phyloP scores from a whole-genome alignment of 2,329 filamentous ascomycete genomes.

The Hypomyces perniciosus region DNA sequence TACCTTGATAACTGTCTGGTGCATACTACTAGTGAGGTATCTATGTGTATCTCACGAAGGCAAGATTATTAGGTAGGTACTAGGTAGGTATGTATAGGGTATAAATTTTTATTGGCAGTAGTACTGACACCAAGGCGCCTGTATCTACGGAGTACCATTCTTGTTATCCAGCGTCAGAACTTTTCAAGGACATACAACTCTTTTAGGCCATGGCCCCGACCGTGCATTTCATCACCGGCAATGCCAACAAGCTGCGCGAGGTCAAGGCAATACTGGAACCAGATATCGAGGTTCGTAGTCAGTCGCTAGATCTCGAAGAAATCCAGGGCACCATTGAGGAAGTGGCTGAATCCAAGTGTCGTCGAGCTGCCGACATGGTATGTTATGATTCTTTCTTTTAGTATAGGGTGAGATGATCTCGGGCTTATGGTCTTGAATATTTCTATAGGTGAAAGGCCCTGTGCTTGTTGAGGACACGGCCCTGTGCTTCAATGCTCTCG shows the following conservation, averaged over 20 bases:
- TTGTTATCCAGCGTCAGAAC: no score
- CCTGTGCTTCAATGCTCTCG: slow-evolving; percentile 83
- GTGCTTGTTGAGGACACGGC: slow-evolving; percentile 96
- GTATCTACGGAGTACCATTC: no score
- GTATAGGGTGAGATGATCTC: not conserved
- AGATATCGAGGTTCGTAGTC: slow-evolving; percentile 66
- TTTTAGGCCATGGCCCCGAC: slow-evolving; percentile 11
- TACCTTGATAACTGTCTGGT: no score
- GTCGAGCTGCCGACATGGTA: slow-evolving; percentile 72
- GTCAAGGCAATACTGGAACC: slow-evolving; percentile 79
- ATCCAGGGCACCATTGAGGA: slow-evolving; percentile 91
- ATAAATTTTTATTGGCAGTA: no score
- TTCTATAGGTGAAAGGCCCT: slow-evolving; percentile 65
- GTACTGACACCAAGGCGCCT: no score
- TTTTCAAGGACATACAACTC: not conserved
- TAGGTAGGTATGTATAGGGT: no score
- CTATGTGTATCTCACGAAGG: no score
- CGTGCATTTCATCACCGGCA: slow-evolving; percentile 94
- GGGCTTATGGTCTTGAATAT: not conserved
- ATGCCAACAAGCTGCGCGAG: slow-evolving; percentile 88
- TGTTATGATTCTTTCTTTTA: not conserved
- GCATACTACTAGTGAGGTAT: no score
- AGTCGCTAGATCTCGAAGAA: slow-evolving; percentile 75
- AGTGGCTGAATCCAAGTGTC: slow-evolving; percentile 83
- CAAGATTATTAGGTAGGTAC: no score